Base-by-base conservation (phyloP, 345 rosid species). In the Eucalyptus erythrocorys region DNA sequence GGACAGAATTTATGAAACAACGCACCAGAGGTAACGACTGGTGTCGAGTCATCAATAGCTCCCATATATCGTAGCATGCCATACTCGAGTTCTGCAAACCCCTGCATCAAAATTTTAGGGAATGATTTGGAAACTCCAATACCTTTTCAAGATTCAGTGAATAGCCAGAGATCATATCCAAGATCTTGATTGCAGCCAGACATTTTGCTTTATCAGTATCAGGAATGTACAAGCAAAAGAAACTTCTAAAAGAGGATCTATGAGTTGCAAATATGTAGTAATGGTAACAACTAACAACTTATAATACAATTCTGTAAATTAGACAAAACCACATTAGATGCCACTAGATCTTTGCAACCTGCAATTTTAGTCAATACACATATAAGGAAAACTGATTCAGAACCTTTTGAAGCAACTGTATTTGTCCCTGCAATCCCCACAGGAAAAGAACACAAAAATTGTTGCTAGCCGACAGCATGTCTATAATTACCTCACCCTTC, bases 31-130 rank as follows among this genome's bases (percentile, higher is more conserved):
- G 99, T 95, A 86, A 96, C 91, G 85, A 97, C 94, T 48, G 91
- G 97, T 24, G 97, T 95, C 9, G 96, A 93, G 91, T 95, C 99
- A 94, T 96, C 97, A 88, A 96, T 94, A 47, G 97, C 99, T 87
- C 98, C 98, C 99, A 97, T 94, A 87, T 95, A 95, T 45, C 95
- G 94, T 93, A 97, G 89, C 96, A 97, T 96, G 90, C 99, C 98
- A 94, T 95, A 95, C 89, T 97, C 99, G n/a, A 97, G 98, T 86
- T 97, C 98, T 10, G 99, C 99, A 91, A 97, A 97, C 68, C 99
- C 99, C 98, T 96, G 92, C 91, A 91, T 45, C 89, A 86, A 86
- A 90, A 90, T 85, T 48, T 49, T 76, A 84, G 86, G 2, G 13
- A 34, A 71, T 30, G 42, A 71, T 13, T 45, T 27, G 42, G 24